Evolutionary conservation across 352 stramenopile genomes (phyloP).

Genomic region (Pythium phragmiticola): DNA sequence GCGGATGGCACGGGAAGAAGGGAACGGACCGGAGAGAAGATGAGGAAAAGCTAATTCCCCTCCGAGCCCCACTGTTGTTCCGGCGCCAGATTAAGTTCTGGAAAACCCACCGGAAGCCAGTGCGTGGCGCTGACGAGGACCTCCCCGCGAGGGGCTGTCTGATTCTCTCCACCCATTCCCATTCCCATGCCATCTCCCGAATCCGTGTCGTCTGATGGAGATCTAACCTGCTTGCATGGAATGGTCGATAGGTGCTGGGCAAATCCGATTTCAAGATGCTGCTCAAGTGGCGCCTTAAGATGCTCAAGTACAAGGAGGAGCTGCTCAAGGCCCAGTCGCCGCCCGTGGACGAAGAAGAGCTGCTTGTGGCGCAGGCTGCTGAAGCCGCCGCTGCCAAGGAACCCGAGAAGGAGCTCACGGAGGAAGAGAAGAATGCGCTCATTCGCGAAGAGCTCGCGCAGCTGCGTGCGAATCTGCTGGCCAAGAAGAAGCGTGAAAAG

Average conservation of each 20-base stretch:
- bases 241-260: constrained; percentile 88
- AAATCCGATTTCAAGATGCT: constrained; percentile 98
- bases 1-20: neutral
- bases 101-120: constrained; percentile 90
- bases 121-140: constrained; percentile 59
- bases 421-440: constrained; percentile 79
- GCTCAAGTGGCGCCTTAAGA: constrained; percentile 96
- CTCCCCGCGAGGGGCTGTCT: constrained; percentile 67
- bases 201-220: neutral
- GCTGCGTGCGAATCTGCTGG: constrained; percentile 64
- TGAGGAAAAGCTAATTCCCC: constrained; percentile 84
- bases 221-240: neutral
- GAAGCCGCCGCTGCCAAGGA: constrained; percentile 45
- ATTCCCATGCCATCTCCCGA: constrained; percentile 7
- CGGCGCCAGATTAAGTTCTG: constrained; percentile 85
- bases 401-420: constrained; percentile 58
- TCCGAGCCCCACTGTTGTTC: constrained; percentile 89
- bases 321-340: constrained; percentile 62
- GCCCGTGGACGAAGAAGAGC: constrained; percentile 43
- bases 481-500: constrained; percentile 90
- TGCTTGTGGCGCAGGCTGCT: constrained; percentile 19
- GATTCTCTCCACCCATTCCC: constrained; percentile 36
- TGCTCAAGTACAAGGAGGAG: constrained; percentile 87
- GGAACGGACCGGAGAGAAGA: constrained; percentile 23
- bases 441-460: constrained; percentile 85